Evolutionary conservation across 2,329 filamentous ascomycete genomes (phyloP), one percentile per base, ranked within the genome.

Genomic region (Lachnellula suecica): DNA sequence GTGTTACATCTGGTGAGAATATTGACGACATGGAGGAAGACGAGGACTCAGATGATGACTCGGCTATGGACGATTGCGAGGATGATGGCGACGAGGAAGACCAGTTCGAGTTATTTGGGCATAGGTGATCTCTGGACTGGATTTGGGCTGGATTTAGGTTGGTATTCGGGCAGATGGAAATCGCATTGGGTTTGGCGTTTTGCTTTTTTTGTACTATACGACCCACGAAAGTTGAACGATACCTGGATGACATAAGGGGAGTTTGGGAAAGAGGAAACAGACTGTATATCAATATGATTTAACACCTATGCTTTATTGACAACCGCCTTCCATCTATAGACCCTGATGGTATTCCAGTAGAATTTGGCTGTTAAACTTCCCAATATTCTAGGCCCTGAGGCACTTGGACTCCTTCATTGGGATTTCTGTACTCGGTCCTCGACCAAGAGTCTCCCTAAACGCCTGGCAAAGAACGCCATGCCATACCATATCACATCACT

Each of bases 71-170:
- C 52, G 65, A 66, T 35, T 67, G 68, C 43, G 71, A 70, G 7
- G 70, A 69, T 10, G 72, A 70, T 25, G 72, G 70, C 13, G 69
- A 71, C 49, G 75, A 80, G 62, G 69, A 71, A 51, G 75, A 80
- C 62, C 61, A 67, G 27, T 78, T 79, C 60, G 74, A 76, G 52
- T 71, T 81, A 51, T 76, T 79, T 60, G 79, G 78, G 10, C 79
- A 82, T 67, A 70, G 74, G 57, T 80, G 54, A 66, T n/a, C n/a
- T n/a, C n/a, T n/a, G n/a, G n/a, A n/a, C n/a, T n/a, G 49, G 38
- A 44, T 40, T n/a, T 35, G 41, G 47, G 47, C 17, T 42, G 20
- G 44, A 11, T 51, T 52, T 27, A 42, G 43, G 46, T n/a, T n/a
- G n/a, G n/a, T n/a, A n/a, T n/a, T n/a, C n/a, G n/a, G n/a, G n/a